These are phyloP conservation scores for Chenopodium album DNA, from an alignment of 148 eudicot species.

Conservation along the genomic window DNA sequence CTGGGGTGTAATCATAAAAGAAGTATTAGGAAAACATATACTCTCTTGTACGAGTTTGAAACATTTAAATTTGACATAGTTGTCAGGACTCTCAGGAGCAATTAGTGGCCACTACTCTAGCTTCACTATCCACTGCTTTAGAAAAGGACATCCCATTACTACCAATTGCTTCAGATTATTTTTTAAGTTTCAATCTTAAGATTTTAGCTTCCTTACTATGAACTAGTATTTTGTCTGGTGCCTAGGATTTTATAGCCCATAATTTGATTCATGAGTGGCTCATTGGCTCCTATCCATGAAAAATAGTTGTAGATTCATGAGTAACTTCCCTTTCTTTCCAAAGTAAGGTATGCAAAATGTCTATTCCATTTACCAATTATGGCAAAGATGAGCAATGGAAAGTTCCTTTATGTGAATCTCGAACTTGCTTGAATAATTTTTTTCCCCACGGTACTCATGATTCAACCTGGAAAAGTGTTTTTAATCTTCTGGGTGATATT, in stretches of 20 bases:
- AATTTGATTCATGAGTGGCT: neutral
- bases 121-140: neutral
- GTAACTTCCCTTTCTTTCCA: neutral
- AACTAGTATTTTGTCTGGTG: neutral
- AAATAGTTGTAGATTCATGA: neutral
- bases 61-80: neutral
- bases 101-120: neutral
- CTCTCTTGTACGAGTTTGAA: neutral
- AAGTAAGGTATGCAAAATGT: too few species aligned
- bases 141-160: neutral
- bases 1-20: neutral
- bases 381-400: too few species aligned
- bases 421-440: neutral
- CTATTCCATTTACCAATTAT: too few species aligned
- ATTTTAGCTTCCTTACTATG: neutral
- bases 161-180: neutral
- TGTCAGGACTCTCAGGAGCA: neutral
- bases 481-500: neutral
- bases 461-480: neutral
- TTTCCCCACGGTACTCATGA: neutral
- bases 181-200: neutral
- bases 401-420: neutral
- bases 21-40: neutral
- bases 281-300: neutral
- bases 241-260: neutral